phyloP scores from a whole-genome alignment of 352 stramenopile genomes.

The Pythium aristosporum region DNA sequence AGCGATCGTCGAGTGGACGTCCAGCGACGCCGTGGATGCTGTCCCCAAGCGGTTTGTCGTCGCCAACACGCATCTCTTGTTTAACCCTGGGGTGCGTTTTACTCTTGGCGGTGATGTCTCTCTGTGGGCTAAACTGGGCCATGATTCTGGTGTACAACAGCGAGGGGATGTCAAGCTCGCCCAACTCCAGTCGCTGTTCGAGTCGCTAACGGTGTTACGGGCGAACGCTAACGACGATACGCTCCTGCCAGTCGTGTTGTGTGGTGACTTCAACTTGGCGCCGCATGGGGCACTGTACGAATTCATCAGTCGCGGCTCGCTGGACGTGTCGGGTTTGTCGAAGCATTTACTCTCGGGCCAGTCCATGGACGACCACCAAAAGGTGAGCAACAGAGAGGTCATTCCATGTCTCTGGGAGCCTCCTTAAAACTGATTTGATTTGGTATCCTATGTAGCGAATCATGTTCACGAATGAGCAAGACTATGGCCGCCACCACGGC shows the following conservation, averaged over 20 bases:
- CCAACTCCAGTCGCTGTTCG: constrained; percentile 52
- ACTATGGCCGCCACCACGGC: constrained; percentile 22
- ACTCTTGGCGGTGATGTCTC: not conserved
- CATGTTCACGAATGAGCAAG: constrained; percentile 22
- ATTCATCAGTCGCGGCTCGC: constrained; percentile 43
- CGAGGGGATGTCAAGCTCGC: constrained; percentile 67
- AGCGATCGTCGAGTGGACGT: constrained; percentile 40
- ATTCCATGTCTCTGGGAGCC: not conserved
- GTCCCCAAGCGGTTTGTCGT: constrained; percentile 41
- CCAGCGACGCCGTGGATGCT: not conserved
- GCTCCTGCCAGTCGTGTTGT: constrained; percentile 45
- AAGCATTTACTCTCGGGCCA: constrained; percentile 52
- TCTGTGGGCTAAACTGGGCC: not conserved
- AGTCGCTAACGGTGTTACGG: constrained; percentile 25
- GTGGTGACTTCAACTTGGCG: constrained; percentile 68
- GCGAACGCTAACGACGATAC: not conserved
- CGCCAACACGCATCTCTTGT: constrained; percentile 70
- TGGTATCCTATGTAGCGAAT: constrained; percentile 3
- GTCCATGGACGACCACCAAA: constrained; percentile 30
- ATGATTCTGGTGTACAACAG: constrained; percentile 19
- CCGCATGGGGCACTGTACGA: constrained; percentile 68
- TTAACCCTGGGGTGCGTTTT: constrained; percentile 59
- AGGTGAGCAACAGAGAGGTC: constrained; percentile 7
- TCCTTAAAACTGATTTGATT: not conserved
- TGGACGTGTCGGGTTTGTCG: constrained; percentile 46